A percentile compares a stretch with the other conserved stretches of the same genome.
Evolutionary conservation across 2,329 filamentous ascomycete species (phyloP).

Genomic region (Phoma sp.): DNA sequence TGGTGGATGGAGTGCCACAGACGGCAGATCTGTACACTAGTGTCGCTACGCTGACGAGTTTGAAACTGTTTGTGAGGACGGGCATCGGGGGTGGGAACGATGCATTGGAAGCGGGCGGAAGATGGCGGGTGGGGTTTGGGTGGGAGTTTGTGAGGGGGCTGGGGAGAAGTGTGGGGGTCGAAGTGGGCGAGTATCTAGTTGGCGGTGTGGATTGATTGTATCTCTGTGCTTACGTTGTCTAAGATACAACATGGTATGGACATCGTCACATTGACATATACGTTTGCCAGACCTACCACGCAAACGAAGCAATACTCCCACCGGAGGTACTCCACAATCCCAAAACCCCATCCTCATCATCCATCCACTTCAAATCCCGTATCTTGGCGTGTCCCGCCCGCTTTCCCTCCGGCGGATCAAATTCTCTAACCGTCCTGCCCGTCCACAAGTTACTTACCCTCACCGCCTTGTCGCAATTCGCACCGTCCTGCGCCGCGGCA

Average conservation of each 20-base stretch:
- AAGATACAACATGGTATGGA: too few species aligned
- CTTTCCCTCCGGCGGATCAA: constrained; percentile 7
- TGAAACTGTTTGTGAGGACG: constrained; percentile 69
- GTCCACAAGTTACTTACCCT: constrained; percentile 43
- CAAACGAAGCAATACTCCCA: constrained; percentile 28
- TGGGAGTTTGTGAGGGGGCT: constrained; percentile 77
- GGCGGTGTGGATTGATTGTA: constrained; percentile 39
- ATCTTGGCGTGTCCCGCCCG: constrained; percentile 11
- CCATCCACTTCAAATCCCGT: constrained; percentile 39
- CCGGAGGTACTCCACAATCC: constrained; percentile 35
- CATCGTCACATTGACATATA: not conserved
- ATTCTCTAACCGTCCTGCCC: constrained; percentile 35
- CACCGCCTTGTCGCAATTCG: constrained; percentile 21
- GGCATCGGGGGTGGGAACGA: constrained; percentile 66
- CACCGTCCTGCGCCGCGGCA: constrained; percentile 39
- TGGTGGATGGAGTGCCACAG: constrained; percentile 54
- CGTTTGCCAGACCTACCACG: constrained; percentile 14
- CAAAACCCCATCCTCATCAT: constrained; percentile 25
- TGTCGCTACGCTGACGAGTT: constrained; percentile 74
- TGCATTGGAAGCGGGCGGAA: constrained; percentile 70
- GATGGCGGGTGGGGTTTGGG: constrained; percentile 79
- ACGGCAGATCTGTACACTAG: constrained; percentile 58
- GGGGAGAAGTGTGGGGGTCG: constrained; percentile 76
- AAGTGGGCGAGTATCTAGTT: constrained; percentile 70
- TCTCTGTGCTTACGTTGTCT: too few species aligned